Evolutionary conservation across 495 filamentous ascomycete species (phyloP).

Genomic region (Trypethelium eluteriae): DNA sequence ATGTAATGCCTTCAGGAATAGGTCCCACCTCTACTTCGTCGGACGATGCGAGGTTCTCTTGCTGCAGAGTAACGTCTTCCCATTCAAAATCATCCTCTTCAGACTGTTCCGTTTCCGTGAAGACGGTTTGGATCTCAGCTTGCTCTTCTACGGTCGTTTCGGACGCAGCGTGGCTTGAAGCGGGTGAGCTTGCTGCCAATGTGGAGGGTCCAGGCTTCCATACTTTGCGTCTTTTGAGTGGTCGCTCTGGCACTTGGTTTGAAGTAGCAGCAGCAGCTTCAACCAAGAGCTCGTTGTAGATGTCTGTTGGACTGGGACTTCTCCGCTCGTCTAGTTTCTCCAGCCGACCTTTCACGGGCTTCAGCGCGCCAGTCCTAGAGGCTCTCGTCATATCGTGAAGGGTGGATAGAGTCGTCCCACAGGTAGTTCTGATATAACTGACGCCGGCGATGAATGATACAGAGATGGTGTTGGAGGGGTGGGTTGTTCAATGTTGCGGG

Average conservation of each 20-base stretch:
- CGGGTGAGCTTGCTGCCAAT: background rate
- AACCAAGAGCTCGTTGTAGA: slow-evolving; percentile 27
- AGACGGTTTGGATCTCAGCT: background rate
- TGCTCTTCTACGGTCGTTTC: background rate
- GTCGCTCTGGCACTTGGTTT: slow-evolving; percentile 12
- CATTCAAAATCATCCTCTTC: slow-evolving; percentile 59
- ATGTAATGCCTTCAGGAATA: slow-evolving; percentile 49
- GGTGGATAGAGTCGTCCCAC: background rate
- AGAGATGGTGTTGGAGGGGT: background rate
- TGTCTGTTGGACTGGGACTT: slow-evolving; percentile 8
- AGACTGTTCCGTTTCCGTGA: slow-evolving; percentile 1
- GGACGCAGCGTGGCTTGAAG: too few relatives aligned
- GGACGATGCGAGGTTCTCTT: slow-evolving; percentile 34
- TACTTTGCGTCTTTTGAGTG: slow-evolving; percentile 23
- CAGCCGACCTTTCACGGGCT: background rate
- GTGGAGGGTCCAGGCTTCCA: background rate
- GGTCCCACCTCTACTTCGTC: slow-evolving; percentile 34
- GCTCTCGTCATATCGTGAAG: background rate
- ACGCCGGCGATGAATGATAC: background rate
- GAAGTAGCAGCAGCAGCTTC: slow-evolving; percentile 22
- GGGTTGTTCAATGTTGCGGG: background rate
- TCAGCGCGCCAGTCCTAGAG: background rate
- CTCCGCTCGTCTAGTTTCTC: background rate
- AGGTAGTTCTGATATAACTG: background rate
- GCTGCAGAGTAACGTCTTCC: slow-evolving; percentile 57